These are phyloP conservation scores for Pilatotrama ljubarskyi DNA, from an alignment of 768 basidiomycete genomes.

Conservation along the genomic window DNA sequence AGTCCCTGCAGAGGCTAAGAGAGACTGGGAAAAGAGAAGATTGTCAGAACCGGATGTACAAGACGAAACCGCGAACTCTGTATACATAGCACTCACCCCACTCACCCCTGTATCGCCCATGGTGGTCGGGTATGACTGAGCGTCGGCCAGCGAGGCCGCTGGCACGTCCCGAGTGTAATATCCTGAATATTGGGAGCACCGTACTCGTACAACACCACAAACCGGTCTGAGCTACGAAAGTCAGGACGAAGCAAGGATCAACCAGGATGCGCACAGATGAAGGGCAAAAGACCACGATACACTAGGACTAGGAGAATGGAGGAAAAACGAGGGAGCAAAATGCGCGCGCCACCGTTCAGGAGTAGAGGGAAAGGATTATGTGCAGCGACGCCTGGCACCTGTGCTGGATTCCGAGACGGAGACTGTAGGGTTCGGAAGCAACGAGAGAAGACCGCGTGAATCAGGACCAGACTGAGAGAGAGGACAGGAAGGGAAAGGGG, in stretches of 20 bases:
- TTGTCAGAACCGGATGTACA: not conserved
- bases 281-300: not conserved
- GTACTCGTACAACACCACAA: constrained; percentile 22
- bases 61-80: not conserved
- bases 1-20: not conserved
- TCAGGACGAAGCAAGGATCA: not conserved
- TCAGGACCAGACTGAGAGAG: not conserved
- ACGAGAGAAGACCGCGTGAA: not conserved
- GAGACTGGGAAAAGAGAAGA: not conserved
- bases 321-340: not conserved
- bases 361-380: not conserved
- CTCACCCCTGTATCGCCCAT: not conserved
- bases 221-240: not conserved
- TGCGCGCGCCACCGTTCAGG: not conserved
- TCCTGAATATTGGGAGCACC: not conserved
- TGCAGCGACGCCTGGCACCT: constrained; percentile 2
- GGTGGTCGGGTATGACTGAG: too few species aligned
- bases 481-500: not conserved
- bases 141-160: not conserved
- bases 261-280: constrained; percentile 1
- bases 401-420: constrained; percentile 3
- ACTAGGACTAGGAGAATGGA: too few species aligned
- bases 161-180: not conserved
- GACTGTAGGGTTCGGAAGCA: not conserved
- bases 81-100: not conserved